These are phyloP conservation scores for Zalerion maritima DNA, from an alignment of 495 filamentous ascomycete species.

Conservation along the genomic window DNA sequence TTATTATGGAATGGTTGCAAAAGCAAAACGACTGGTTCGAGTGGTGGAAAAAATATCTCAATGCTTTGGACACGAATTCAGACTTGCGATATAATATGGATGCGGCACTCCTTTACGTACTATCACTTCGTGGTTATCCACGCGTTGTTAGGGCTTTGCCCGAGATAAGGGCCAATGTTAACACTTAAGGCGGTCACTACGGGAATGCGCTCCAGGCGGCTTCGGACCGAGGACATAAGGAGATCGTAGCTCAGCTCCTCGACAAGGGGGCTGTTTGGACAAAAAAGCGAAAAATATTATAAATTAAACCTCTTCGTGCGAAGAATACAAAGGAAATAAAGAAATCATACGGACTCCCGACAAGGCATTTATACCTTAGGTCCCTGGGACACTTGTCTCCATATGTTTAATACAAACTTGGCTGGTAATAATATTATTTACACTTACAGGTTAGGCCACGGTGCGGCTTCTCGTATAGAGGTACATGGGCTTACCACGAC, in stretches of 20 bases:
- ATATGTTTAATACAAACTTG: too few species aligned
- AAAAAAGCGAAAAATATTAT: too few species aligned
- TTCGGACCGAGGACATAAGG: slow-evolving; percentile 2
- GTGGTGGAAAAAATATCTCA: not conserved
- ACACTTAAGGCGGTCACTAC: slow-evolving; percentile 3
- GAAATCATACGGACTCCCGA: too few species aligned
- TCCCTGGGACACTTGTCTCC: too few species aligned
- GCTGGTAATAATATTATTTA: too few species aligned
- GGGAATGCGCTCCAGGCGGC: slow-evolving; percentile 12
- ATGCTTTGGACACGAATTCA: not conserved
- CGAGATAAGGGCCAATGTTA: slow-evolving; percentile 6
- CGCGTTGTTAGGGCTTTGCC: slow-evolving; percentile 1
- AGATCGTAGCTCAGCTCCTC: slow-evolving; percentile 12
- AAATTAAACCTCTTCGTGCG: too few species aligned
- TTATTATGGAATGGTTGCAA: slow-evolving; percentile 1
- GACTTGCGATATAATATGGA: too few species aligned
- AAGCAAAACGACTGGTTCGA: not conserved
- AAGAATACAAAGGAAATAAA: too few species aligned
- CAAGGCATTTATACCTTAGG: too few species aligned
- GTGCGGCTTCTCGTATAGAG: too few species aligned
- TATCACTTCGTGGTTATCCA: not conserved
- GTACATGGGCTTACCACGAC: too few species aligned
- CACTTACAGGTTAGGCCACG: too few species aligned
- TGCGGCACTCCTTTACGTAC: not conserved
- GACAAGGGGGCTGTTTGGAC: slow-evolving; percentile 11